A percentile compares a stretch with the other conserved stretches of the same genome.
Conservation (phyloP, 306 rosid species). For the Lathyrus aphaca region DNA sequence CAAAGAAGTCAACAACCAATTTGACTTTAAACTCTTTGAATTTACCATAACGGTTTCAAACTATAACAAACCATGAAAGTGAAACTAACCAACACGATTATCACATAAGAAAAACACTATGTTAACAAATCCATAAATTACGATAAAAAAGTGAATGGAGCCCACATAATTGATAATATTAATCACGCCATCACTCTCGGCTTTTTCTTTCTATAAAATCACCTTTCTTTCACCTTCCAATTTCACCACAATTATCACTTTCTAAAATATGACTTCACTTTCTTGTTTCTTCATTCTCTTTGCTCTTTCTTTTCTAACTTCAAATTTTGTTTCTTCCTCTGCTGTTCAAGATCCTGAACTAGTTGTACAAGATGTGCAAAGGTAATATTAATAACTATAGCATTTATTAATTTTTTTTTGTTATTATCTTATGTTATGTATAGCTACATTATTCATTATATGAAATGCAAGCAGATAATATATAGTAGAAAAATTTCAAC, state of each 20-base stretch:
- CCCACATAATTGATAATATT: slow-evolving; percentile 39
- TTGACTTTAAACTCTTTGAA: slow-evolving; percentile 46
- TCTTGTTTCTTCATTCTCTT: slow-evolving; percentile 38
- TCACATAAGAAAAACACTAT: not conserved
- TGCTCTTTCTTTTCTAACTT: slow-evolving; percentile 39
- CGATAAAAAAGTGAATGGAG: slow-evolving; percentile 36
- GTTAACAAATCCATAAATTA: slow-evolving; percentile 34
- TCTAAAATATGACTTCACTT: slow-evolving; percentile 48
- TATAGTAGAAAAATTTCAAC: no score
- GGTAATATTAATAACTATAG: slow-evolving; percentile 45
- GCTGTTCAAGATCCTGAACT: slow-evolving; percentile 61
- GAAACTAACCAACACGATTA: not conserved
- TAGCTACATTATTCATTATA: slow-evolving; percentile 17
- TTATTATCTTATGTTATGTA: not conserved
- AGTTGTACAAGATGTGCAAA: slow-evolving; percentile 75
- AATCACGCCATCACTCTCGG: slow-evolving; percentile 97
- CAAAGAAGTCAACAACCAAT: slow-evolving; percentile 53
- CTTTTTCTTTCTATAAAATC: slow-evolving; percentile 62
- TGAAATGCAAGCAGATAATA: not conserved
- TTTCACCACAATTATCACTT: slow-evolving; percentile 18
- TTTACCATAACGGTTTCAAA: slow-evolving; percentile 54
- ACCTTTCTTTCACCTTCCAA: slow-evolving; percentile 5
- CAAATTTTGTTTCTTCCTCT: slow-evolving; percentile 45
- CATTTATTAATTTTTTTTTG: not conserved
- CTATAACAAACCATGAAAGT: not conserved